Conservation (phyloP, 306 rosid species). For the Malus asiatica region DNA sequence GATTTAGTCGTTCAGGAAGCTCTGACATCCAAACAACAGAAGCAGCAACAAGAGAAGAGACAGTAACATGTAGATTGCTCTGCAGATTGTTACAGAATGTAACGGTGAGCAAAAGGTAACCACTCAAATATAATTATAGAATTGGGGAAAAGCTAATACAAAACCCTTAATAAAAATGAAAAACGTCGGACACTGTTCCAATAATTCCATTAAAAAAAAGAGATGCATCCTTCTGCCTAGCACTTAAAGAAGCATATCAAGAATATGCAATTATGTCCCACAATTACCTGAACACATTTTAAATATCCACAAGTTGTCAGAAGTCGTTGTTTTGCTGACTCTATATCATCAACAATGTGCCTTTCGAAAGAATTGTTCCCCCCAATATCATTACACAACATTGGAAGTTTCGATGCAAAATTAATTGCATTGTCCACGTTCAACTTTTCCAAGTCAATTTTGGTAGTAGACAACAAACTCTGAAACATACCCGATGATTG, state of each 20-base stretch:
- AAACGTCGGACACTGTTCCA: background rate
- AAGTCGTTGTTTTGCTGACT: slow-evolving; percentile 80
- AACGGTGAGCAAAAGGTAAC: slow-evolving; percentile 11
- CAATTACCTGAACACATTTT: slow-evolving; percentile 92
- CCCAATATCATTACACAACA: slow-evolving; percentile 33
- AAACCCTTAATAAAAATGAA: background rate
- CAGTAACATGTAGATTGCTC: slow-evolving; percentile 87
- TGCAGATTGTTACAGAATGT: slow-evolving; percentile 39
- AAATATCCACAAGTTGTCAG: slow-evolving; percentile 87
- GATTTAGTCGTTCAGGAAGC: slow-evolving; percentile 78
- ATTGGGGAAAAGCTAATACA: background rate
- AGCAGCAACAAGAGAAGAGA: slow-evolving; percentile 85
- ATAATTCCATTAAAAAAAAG: background rate
- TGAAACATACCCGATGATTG: slow-evolving; percentile 47
- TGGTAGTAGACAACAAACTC: slow-evolving; percentile 34
- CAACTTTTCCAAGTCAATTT: slow-evolving; percentile 60
- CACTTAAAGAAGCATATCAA: background rate
- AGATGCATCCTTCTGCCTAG: background rate
- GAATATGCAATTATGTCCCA: slow-evolving; percentile 3
- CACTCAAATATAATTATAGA: background rate
- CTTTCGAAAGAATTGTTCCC: slow-evolving; percentile 42
- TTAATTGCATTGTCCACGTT: slow-evolving; percentile 74
- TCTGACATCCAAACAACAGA: slow-evolving; percentile 96
- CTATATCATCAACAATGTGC: slow-evolving; percentile 55
- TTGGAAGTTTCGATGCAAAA: slow-evolving; percentile 79